Evolutionary conservation across 129 eudicot genomes (phyloP).

Genomic region (Apium graveolens): DNA sequence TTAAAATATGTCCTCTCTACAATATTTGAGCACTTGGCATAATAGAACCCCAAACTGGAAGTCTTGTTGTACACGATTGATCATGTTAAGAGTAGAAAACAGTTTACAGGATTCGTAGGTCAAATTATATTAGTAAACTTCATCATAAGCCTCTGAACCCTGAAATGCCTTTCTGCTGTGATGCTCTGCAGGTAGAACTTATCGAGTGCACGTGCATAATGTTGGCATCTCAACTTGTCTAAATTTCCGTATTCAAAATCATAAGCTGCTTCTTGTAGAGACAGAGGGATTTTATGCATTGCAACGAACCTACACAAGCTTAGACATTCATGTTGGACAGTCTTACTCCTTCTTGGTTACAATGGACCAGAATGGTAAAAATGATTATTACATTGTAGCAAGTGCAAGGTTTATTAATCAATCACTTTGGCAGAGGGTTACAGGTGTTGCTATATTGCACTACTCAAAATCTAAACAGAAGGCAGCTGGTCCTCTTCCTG

Average conservation of each 20-base stretch:
- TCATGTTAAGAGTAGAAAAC: not conserved
- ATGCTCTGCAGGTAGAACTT: conserved; percentile 25
- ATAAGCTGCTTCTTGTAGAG: conserved; percentile 19
- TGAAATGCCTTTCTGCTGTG: not conserved
- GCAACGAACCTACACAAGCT: conserved; percentile 12
- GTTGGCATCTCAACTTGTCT: conserved; percentile 27
- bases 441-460: conserved; percentile 37
- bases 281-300: conserved; percentile 21
- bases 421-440: conserved; percentile 33
- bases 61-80: not conserved
- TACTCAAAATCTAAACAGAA: conserved; percentile 41
- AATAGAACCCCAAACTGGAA: too few species aligned
- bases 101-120: not conserved
- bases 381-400: conserved; percentile 45
- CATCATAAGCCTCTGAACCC: not conserved
- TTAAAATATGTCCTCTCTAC: not conserved
- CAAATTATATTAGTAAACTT: not conserved
- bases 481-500: conserved; percentile 45
- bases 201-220: conserved; percentile 25
- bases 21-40: not conserved
- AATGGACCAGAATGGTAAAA: conserved; percentile 45
- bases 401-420: conserved; percentile 43
- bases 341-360: conserved; percentile 41
- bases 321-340: conserved; percentile 38
- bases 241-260: conserved; percentile 24